phyloP scores from a whole-genome alignment of 805 yeast genomes.

The Candida vartiovaarae region DNA sequence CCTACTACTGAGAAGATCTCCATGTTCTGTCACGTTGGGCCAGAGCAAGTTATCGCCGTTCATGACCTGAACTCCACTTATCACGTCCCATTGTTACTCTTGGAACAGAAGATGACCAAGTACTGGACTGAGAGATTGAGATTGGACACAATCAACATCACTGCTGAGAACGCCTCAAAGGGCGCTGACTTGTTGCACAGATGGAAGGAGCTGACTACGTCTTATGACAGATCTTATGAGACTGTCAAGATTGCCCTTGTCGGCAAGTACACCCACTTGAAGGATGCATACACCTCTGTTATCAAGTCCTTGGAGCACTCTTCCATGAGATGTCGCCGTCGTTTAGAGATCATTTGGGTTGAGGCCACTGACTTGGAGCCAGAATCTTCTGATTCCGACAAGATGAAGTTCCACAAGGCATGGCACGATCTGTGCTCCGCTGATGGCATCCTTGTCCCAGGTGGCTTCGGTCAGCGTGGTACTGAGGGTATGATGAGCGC shows the following conservation, averaged over 20 bases:
- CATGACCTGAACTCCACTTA: conserved; percentile 96
- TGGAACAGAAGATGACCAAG: conserved; percentile 78
- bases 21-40: conserved; percentile 98
- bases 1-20: conserved; percentile 94
- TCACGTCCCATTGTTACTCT: conserved; percentile 89
- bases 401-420: conserved; percentile 83
- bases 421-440: conserved; percentile 93
- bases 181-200: conserved; percentile 66
- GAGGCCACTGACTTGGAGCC: conserved; percentile 89
- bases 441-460: conserved; percentile 96
- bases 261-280: conserved; percentile 93
- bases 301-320: conserved; percentile 94
- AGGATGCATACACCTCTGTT: conserved; percentile 92
- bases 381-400: conserved; percentile 51
- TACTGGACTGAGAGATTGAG: conserved; percentile 64
- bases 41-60: conserved; percentile 95
- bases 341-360: conserved; percentile 89
- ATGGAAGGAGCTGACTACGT: conserved; percentile 76
- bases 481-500: conserved; percentile 97
- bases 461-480: conserved; percentile 97
- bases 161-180: conserved; percentile 44
- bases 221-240: conserved; percentile 77
- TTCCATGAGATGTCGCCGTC: conserved; percentile 81
- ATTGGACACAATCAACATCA: conserved; percentile 40
- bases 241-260: conserved; percentile 92